phyloP scores from a whole-genome alignment of 768 basidiomycete genomes.

The Neoboletus subvelutipes region DNA sequence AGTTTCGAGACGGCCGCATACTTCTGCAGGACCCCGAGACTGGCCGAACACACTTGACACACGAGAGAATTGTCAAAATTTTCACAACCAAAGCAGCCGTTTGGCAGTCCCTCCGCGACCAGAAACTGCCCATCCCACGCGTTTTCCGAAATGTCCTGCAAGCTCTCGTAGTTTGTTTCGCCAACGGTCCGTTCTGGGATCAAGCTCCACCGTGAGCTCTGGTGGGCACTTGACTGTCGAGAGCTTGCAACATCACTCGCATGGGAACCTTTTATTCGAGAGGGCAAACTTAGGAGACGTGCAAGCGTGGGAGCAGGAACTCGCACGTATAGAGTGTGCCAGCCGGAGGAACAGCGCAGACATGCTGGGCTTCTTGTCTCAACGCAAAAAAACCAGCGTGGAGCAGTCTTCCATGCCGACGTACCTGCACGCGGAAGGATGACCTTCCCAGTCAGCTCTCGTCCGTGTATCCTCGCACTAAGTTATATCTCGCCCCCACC shows the following conservation, averaged over 20 bases:
- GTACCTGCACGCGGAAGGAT: conserved; percentile 25
- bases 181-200: conserved; percentile 27
- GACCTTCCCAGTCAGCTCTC: conserved; percentile 5
- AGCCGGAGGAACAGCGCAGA: conserved; percentile 47
- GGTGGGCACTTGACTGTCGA: conserved; percentile 43
- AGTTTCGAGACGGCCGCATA: conserved; percentile 59
- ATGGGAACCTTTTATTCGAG: conserved; percentile 23
- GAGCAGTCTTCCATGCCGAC: conserved; percentile 24
- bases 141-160: conserved; percentile 7
- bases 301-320: conserved; percentile 78
- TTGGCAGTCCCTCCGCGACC: conserved; percentile 21
- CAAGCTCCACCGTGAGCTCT: conserved; percentile 38
- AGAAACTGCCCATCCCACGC: conserved; percentile 29
- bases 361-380: conserved; percentile 36
- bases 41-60: conserved; percentile 36
- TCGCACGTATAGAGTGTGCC: conserved; percentile 64
- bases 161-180: conserved; percentile 19
- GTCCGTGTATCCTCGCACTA: conserved; percentile 4
- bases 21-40: conserved; percentile 71
- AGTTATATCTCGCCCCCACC: conserved; percentile 11
- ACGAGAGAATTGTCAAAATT: conserved; percentile 12
- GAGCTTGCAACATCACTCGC: conserved; percentile 15
- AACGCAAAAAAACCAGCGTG: conserved; percentile 26
- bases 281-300: conserved; percentile 38
- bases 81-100: conserved; percentile 10